These are phyloP conservation scores for Pilatotrama ljubarskyi DNA, from an alignment of 768 basidiomycete genomes.

Conservation along the genomic window DNA sequence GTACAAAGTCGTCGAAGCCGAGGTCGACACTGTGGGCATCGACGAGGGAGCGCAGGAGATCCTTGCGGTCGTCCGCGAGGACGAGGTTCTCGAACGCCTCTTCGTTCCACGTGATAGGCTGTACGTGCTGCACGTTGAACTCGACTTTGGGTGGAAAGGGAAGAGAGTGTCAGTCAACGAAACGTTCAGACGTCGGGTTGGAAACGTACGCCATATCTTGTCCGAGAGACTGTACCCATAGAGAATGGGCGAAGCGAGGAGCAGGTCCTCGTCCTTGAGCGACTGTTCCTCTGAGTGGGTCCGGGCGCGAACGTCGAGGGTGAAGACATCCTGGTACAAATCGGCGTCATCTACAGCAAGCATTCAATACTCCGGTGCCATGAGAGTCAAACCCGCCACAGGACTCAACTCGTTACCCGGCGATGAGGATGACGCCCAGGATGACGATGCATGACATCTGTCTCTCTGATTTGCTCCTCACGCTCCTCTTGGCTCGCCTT, in stretches of 20 bases:
- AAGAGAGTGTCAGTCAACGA: neutral
- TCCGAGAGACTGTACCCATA: constrained; percentile 62
- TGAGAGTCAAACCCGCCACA: too few species aligned
- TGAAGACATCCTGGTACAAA: constrained; percentile 8
- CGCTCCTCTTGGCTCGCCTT: neutral
- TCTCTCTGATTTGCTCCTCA: neutral
- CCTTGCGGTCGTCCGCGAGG: constrained; percentile 32
- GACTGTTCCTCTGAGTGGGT: constrained; percentile 1
- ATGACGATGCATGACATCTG: neutral
- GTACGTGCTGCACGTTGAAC: constrained; percentile 56
- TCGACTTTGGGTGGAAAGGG: constrained; percentile 42
- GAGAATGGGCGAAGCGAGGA: constrained; percentile 54
- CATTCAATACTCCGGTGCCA: too few species aligned
- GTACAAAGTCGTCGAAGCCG: constrained; percentile 36
- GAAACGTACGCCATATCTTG: constrained; percentile 47
- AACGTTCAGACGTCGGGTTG: too few species aligned
- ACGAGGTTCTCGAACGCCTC: constrained; percentile 35
- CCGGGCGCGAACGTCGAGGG: constrained; percentile 8
- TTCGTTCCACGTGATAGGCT: constrained; percentile 44
- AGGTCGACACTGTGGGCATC: constrained; percentile 29
- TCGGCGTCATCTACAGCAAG: neutral
- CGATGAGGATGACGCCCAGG: neutral
- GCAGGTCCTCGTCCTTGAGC: constrained; percentile 46
- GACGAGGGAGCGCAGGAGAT: constrained; percentile 33
- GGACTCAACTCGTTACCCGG: too few species aligned